These are phyloP conservation scores for Fusarium humuli DNA, from an alignment of 2,329 filamentous ascomycete genomes.

Conservation along the genomic window DNA sequence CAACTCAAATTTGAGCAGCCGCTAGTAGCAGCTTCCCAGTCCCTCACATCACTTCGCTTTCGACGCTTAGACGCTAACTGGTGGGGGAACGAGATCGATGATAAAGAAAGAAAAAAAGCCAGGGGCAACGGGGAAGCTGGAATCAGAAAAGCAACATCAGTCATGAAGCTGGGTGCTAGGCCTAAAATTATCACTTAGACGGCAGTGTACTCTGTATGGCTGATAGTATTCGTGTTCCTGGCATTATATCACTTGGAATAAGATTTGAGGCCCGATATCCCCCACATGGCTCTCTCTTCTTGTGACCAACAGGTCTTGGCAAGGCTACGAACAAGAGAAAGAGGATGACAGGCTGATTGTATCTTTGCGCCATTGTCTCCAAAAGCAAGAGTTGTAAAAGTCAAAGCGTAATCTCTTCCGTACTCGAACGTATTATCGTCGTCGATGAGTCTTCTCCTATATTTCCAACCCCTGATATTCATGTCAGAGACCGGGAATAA, in stretches of 20 bases:
- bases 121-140: not conserved
- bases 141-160: not conserved
- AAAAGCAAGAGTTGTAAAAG: conserved; percentile 12
- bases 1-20: conserved; percentile 33
- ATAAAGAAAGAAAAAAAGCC: conserved; percentile 6
- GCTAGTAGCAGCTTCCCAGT: conserved; percentile 2
- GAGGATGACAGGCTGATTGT: not conserved
- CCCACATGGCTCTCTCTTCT: conserved; percentile 24
- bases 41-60: conserved; percentile 8
- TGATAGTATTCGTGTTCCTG: conserved; percentile 12
- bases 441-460: conserved; percentile 11
- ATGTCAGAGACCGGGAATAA: conserved; percentile 1
- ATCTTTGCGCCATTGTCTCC: not conserved
- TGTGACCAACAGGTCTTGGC: conserved; percentile 28
- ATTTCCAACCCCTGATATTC: conserved; percentile 5
- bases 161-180: not conserved
- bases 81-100: conserved; percentile 15
- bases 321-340: conserved; percentile 1
- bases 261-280: conserved; percentile 29
- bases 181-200: not conserved
- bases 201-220: not conserved
- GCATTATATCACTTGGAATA: conserved; percentile 4
- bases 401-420: conserved; percentile 12
- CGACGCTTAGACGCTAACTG: conserved; percentile 2
- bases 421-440: not conserved